Conservation (phyloP, 164 flowering plant species). For the Akebia trifoliata region DNA sequence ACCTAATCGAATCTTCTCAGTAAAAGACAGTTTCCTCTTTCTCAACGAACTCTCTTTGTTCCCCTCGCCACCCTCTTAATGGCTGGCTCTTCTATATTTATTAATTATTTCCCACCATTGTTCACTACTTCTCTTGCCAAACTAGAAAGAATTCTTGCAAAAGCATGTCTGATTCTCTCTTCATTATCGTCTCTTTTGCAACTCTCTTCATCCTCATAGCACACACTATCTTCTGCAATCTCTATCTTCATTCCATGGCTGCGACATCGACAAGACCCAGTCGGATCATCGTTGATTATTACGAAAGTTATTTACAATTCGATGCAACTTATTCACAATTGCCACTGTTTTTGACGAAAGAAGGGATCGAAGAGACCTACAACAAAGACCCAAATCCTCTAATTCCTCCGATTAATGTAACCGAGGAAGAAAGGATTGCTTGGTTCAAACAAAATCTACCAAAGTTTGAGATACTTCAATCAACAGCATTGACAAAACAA, state of each 20-base stretch:
- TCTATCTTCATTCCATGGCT: slow-evolving; percentile 12
- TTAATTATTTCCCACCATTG: no score
- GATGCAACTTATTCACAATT: slow-evolving; percentile 8
- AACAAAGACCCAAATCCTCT: slow-evolving; percentile 3
- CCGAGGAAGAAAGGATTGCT: slow-evolving; percentile 20
- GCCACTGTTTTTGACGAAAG: slow-evolving; percentile 14
- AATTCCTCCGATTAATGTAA: slow-evolving; percentile 23
- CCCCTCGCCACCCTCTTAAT: no score
- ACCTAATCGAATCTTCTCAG: no score
- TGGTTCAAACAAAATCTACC: slow-evolving; percentile 30
- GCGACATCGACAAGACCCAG: neutral
- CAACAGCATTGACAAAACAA: slow-evolving; percentile 9
- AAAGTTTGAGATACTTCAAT: slow-evolving; percentile 26
- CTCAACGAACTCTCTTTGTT: no score
- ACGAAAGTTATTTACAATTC: neutral
- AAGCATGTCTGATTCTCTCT: slow-evolving; percentile 4
- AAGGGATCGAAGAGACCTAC: slow-evolving; percentile 12
- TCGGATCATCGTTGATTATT: neutral
- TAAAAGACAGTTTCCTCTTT: no score
- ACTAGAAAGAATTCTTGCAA: no score
- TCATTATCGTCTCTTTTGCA: slow-evolving; percentile 24
- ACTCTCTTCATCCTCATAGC: slow-evolving; percentile 20
- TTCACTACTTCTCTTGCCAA: no score
- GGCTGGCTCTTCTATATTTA: no score
- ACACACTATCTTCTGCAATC: slow-evolving; percentile 18